phyloP scores from a whole-genome alignment of 164 flowering plant genomes.

The Buxus sempervirens region DNA sequence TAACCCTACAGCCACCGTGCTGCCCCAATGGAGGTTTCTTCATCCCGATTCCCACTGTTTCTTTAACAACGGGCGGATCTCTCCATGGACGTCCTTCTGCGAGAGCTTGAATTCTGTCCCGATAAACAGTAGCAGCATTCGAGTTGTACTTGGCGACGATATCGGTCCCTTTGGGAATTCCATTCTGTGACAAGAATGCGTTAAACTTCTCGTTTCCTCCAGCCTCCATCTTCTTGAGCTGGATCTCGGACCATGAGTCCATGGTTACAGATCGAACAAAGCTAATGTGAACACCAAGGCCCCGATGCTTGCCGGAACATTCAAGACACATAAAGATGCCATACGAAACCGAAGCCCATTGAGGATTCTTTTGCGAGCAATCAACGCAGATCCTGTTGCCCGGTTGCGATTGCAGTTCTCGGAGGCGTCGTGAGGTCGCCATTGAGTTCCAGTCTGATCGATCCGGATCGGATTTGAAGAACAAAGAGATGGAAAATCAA shows the following conservation, averaged over 20 bases:
- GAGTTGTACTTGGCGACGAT: slow-evolving; percentile 61
- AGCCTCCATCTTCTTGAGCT: slow-evolving; percentile 67
- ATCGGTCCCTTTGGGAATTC: slow-evolving; percentile 57
- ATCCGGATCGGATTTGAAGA: neutral
- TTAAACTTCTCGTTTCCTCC: slow-evolving; percentile 67
- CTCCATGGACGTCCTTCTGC: slow-evolving; percentile 60
- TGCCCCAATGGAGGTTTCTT: slow-evolving; percentile 34
- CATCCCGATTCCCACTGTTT: slow-evolving; percentile 21
- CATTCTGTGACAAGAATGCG: slow-evolving; percentile 43
- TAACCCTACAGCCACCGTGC: slow-evolving; percentile 15
- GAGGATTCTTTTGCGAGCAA: slow-evolving; percentile 74
- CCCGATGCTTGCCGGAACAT: slow-evolving; percentile 82
- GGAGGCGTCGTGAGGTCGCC: slow-evolving; percentile 67
- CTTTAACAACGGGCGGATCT: slow-evolving; percentile 55
- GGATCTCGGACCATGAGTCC: slow-evolving; percentile 89
- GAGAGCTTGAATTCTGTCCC: slow-evolving; percentile 52
- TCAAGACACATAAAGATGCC: slow-evolving; percentile 79
- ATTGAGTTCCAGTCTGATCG: neutral
- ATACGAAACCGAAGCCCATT: slow-evolving; percentile 81
- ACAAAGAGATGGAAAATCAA: neutral
- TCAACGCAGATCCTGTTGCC: slow-evolving; percentile 76
- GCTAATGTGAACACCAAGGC: slow-evolving; percentile 78
- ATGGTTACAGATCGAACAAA: slow-evolving; percentile 81
- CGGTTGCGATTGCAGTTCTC: slow-evolving; percentile 61
- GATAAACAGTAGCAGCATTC: slow-evolving; percentile 51